phyloP scores from a whole-genome alignment of 2,329 filamentous ascomycete species.

The Fusarium dlaminii region DNA sequence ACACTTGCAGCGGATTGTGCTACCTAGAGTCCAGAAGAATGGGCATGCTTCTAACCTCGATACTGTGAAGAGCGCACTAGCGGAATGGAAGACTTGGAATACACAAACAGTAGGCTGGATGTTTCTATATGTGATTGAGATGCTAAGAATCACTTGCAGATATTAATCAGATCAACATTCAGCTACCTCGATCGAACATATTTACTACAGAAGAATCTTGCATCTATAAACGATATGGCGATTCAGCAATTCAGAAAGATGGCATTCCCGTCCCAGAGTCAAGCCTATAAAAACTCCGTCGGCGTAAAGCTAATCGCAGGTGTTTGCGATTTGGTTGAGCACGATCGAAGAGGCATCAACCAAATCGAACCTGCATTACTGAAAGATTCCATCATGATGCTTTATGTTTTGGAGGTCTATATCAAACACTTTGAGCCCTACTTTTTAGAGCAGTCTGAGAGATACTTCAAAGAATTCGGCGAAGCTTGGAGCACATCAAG shows the following conservation, averaged over 20 bases:
- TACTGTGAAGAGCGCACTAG: constrained; percentile 65
- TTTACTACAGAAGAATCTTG: constrained; percentile 75
- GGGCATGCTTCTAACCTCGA: constrained; percentile 67
- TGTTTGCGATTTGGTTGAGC: constrained; percentile 78
- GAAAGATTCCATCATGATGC: constrained; percentile 79
- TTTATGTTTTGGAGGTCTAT: constrained; percentile 87
- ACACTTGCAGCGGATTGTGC: constrained; percentile 72
- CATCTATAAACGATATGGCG: constrained; percentile 83
- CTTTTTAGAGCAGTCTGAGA: constrained; percentile 73
- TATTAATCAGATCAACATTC: constrained; percentile 85
- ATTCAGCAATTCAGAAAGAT: constrained; percentile 77
- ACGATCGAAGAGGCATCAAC: constrained; percentile 69
- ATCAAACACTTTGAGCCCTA: constrained; percentile 79
- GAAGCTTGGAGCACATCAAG: constrained; percentile 69
- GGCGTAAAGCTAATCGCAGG: constrained; percentile 54
- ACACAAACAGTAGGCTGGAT: constrained; percentile 70
- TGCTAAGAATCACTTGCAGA: constrained; percentile 54
- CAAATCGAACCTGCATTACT: constrained; percentile 73
- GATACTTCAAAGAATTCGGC: constrained; percentile 76
- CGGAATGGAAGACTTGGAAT: constrained; percentile 81
- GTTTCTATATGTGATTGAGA: neutral
- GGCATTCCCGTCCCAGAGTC: constrained; percentile 53
- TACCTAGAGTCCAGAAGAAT: constrained; percentile 61
- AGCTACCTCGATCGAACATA: constrained; percentile 94
- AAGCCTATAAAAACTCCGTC: constrained; percentile 28